phyloP scores from a whole-genome alignment of 768 basidiomycete genomes.

The Xerocomellus amylosporus region DNA sequence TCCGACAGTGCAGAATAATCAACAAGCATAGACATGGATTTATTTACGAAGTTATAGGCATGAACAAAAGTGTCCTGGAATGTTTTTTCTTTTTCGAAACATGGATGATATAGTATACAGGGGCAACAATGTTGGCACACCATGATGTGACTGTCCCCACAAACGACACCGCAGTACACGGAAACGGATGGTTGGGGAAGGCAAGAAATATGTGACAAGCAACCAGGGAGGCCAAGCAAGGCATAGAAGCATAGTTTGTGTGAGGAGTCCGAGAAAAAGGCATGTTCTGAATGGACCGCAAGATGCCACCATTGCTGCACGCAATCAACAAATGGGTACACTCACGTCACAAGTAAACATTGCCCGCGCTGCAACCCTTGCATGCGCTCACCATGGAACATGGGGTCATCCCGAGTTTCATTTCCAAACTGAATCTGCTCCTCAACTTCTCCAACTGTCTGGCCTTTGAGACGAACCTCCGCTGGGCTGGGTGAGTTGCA shows the following conservation, averaged over 20 bases:
- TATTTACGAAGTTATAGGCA: slow-evolving; percentile 21
- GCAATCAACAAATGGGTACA: slow-evolving; percentile 1
- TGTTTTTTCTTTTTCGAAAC: slow-evolving; percentile 10
- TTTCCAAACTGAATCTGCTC: slow-evolving; percentile 47
- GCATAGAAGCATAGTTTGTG: slow-evolving; percentile 24
- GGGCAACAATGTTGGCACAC: slow-evolving; percentile 29
- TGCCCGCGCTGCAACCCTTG: slow-evolving; percentile 25
- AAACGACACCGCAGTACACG: slow-evolving; percentile 8
- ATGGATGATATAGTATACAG: slow-evolving; percentile 28
- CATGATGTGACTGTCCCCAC: slow-evolving; percentile 17
- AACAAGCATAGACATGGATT: slow-evolving; percentile 25
- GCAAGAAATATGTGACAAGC: slow-evolving; percentile 23
- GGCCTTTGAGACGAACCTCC: slow-evolving; percentile 57
- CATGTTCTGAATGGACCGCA: slow-evolving; percentile 10
- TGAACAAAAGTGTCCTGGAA: slow-evolving; percentile 29
- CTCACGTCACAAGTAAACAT: slow-evolving; percentile 31
- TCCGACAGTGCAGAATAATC: not conserved
- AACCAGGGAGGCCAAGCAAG: slow-evolving; percentile 7
- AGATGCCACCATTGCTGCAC: slow-evolving; percentile 6
- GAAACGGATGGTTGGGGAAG: not conserved
- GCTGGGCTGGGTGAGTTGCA: slow-evolving; percentile 19
- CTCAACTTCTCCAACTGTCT: slow-evolving; percentile 65
- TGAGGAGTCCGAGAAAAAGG: slow-evolving; percentile 2
- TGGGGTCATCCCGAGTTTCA: slow-evolving; percentile 11
- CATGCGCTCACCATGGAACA: slow-evolving; percentile 29